Percentiles rank a stretch among this genome's conserved stretches.
Evolutionary conservation across 2,329 filamentous ascomycete species (phyloP).

Genomic region (Xylariaceae sp.): DNA sequence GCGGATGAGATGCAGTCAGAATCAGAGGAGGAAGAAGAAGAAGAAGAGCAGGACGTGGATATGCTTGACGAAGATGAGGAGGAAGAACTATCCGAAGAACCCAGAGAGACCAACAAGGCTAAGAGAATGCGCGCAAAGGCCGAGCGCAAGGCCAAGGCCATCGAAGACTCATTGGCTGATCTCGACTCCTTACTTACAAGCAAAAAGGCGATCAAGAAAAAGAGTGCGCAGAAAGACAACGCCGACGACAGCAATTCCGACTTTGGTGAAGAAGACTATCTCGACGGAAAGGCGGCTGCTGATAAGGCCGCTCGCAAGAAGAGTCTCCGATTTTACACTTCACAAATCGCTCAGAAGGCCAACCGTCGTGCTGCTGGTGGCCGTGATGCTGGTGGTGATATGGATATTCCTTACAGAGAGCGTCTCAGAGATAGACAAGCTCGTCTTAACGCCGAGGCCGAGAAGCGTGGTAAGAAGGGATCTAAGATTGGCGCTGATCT

Average conservation of each 20-base stretch:
- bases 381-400: conserved; percentile 70
- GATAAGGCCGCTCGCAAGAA: conserved; percentile 90
- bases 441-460: conserved; percentile 82
- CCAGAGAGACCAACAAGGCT: conserved; percentile 27
- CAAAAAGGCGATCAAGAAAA: conserved; percentile 44
- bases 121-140: conserved; percentile 38
- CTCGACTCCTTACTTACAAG: conserved; percentile 57
- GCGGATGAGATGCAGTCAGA: conserved; percentile 21
- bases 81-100: conserved; percentile 21
- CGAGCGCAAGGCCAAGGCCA: conserved; percentile 46
- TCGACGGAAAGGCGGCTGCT: conserved; percentile 72
- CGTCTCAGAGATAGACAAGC: conserved; percentile 79
- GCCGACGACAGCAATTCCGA: conserved; percentile 65
- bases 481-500: conserved; percentile 61
- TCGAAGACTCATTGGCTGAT: conserved; percentile 66
- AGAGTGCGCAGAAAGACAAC: conserved; percentile 24
- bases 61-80: conserved; percentile 36
- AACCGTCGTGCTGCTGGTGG: conserved; percentile 74
- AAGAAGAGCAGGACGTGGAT: conserved; percentile 32
- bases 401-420: conserved; percentile 83
- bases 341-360: conserved; percentile 90
- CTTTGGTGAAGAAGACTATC: conserved; percentile 81
- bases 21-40: conserved; percentile 23
- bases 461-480: conserved; percentile 67
- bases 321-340: conserved; percentile 94